Evolutionary conservation across 805 yeast species (phyloP).

Genomic region (Metschnikowia gelsemii): DNA sequence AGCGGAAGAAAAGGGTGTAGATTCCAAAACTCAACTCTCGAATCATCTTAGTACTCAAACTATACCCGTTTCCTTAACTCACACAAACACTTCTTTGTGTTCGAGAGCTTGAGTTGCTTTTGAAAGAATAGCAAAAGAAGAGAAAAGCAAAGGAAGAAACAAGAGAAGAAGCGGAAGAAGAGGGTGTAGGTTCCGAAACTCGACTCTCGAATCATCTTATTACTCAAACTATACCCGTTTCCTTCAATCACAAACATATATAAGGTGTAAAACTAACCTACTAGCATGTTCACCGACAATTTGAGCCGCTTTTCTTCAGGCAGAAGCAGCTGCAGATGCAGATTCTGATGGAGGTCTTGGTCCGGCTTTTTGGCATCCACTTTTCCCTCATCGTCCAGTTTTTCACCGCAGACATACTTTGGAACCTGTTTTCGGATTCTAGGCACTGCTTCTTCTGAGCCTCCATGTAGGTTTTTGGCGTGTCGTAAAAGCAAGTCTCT

Average conservation of each 20-base stretch:
- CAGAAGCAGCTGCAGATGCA: slow-evolving; percentile 10
- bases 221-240: too few species aligned
- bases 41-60: too few species aligned
- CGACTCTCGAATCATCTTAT: too few species aligned
- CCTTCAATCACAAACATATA: too few species aligned
- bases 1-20: too few species aligned
- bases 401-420: slow-evolving; percentile 12
- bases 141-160: background rate
- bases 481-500: slow-evolving; percentile 44
- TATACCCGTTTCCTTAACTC: too few species aligned
- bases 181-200: too few species aligned
- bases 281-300: slow-evolving; percentile 44
- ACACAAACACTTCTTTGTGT: too few species aligned
- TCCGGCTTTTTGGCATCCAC: slow-evolving; percentile 14
- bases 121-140: background rate
- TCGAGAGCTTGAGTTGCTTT: background rate
- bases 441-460: slow-evolving; percentile 43
- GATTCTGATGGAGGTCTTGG: slow-evolving; percentile 3
- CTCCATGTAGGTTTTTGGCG: slow-evolving; percentile 46
- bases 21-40: too few species aligned
- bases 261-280: slow-evolving; percentile 28
- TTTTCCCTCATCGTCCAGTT: slow-evolving; percentile 9
- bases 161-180: background rate
- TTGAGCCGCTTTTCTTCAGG: slow-evolving; percentile 35
- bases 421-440: slow-evolving; percentile 41